These are phyloP conservation scores for Rutidosis leptorrhynchoides DNA, from an alignment of 129 eudicot genomes.

Conservation along the genomic window DNA sequence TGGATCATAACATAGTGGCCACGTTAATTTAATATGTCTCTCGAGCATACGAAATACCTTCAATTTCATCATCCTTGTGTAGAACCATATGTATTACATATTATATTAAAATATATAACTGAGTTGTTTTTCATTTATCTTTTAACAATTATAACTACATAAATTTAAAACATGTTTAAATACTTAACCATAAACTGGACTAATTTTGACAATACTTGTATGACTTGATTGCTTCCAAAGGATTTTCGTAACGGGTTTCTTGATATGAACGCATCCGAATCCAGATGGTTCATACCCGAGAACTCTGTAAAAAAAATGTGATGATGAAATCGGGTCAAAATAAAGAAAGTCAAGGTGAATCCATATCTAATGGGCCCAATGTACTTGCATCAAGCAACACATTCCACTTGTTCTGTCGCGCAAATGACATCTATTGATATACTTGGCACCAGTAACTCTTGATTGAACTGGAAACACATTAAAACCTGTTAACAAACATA, in stretches of 20 bases:
- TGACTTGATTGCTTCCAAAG: constrained; percentile 76
- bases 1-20: no score
- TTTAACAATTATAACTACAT: no score
- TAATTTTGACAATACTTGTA: constrained; percentile 83
- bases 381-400: constrained; percentile 98
- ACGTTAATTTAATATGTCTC: no score
- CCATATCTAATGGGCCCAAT: constrained; percentile 94
- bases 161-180: no score
- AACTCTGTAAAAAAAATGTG: constrained; percentile 84
- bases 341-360: constrained; percentile 82
- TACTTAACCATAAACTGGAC: no score
- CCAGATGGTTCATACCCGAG: constrained; percentile 94
- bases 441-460: constrained; percentile 86
- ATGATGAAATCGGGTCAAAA: constrained; percentile 90
- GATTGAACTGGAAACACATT: constrained; percentile 96
- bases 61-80: no score
- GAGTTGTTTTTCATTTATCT: no score
- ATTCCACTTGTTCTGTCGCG: constrained; percentile 96
- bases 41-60: no score
- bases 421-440: constrained; percentile 97
- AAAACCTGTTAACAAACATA: no score
- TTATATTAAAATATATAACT: no score
- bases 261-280: constrained; percentile 87
- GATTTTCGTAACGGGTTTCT: constrained; percentile 68
- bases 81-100: no score